Evolutionary conservation across 768 basidiomycete species (phyloP), one percentile per base, ranked within the genome.

Genomic region (Kwoniella botswanensis): DNA sequence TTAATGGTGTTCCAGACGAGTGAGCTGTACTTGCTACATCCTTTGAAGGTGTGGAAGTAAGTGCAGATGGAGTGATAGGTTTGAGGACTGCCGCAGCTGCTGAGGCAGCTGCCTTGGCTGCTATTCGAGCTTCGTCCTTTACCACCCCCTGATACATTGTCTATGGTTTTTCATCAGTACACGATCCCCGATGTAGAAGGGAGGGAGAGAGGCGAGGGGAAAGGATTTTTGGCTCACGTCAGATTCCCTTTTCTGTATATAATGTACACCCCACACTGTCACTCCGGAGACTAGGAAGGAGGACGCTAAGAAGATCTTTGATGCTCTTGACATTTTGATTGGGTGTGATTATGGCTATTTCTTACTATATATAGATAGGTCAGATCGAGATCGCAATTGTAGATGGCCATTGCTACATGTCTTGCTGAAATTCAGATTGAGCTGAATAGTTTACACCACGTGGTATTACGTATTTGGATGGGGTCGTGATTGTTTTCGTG

Each of bases 111-210:
- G 88, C 81, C 90, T 88, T 71, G 90, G 87, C 82, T 89, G 88
- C 59, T 74, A 86, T 88, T 84, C 93, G 89, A 76, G 90, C 92
- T 78, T 98, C 95, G 80, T 97, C 94, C 63, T 90, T 88, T 57
- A 96, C 78, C 2, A 97, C 95, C 26, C 94, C 94, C 79, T 90
- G 86, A 80, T 92, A 96, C 94, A 97, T 97, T 35, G 85, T 89
- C 94, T 98, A 58, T 12, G 21, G 17, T 52, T 11, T 29, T 6
- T 2, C 17, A 17, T 63, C n/a, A 55, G 54, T 55, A n/a, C 24
- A 55, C 21, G 12, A 17, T 21, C 54, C 15, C 29, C 4, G 44
- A 15, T 21, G 41, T 43, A 9, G 6, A 35, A 35, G 35, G 35
- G 35, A 35, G 7, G 35, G 7, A 7, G 7, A 35, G 61, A 26